Base-by-base conservation (phyloP, 73 alveolate species). In the Blepharisma japonicum region DNA sequence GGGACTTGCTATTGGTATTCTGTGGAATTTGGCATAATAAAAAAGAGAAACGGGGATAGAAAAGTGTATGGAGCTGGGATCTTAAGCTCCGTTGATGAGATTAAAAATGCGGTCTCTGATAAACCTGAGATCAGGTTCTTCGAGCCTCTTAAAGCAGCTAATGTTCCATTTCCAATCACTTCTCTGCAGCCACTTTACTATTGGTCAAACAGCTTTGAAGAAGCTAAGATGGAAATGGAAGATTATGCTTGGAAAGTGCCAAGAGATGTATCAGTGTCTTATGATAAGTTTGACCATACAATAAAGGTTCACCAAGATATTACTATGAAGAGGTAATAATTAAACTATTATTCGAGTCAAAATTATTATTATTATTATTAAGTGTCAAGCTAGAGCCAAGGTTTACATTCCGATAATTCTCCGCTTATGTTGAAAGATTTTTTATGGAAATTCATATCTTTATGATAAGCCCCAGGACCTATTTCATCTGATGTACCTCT, bases 31-130 rank as follows among this genome's bases (percentile, higher is more conserved):
- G 79, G 84, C 6, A 8, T 77, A 11, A 48, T 23, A 0, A 8
- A 27, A 56, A 14, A 56, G 56, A 89, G 77, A 78, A 80, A 85
- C 32, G 89, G 78, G 20, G 55, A 81, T 56, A 56, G 71, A 49
- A 92, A 87, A 77, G 96, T 91, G 32, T 92, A 87, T 56, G 98
- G 98, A 11, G 98, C 98, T 0, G 98, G 98, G 6, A 83, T 92
- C 9, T 68, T 92, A n/a, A 56, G 91, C 48, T 82, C 94, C 71
- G 88, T 90, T n/a, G 95, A 93, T 20, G 98, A 92, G 81, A 61
- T 84, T 77, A 68, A 72, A 45, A 56, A 80, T 74, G 78, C 88
- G 6, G 56, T 81, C 55, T 23, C 53, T 8, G 70, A 45, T 6
- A 23, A 50, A n/a, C 81, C 83, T 11, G 83, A 74, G 27, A n/a